phyloP scores from a whole-genome alignment of 257 asterid genomes.

The Anisodus tanguticus region DNA sequence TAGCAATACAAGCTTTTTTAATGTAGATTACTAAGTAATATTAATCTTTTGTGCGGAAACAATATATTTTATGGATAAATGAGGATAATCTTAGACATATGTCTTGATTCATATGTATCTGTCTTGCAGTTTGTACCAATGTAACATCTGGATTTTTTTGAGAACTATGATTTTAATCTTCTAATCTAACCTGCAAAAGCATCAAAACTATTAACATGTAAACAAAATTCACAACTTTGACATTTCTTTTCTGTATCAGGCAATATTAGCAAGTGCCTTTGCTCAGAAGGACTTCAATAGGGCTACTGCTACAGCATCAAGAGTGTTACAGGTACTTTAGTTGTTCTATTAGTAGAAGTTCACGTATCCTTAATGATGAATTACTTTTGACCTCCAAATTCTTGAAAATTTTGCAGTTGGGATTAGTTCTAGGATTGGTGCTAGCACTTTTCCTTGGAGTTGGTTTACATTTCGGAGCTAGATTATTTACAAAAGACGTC shows the following conservation, averaged over 20 bases:
- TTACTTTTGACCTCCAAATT: not conserved
- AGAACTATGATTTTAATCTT: not conserved
- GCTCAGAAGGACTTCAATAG: conserved; percentile 61
- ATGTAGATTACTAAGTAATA: not conserved
- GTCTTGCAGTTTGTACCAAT: not conserved
- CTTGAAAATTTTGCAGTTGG: conserved; percentile 55
- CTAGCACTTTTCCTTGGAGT: conserved; percentile 59
- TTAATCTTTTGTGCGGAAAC: not conserved
- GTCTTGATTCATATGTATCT: not conserved
- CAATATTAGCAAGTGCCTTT: conserved; percentile 77
- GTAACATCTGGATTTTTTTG: not conserved
- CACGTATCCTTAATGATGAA: not conserved
- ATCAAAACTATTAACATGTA: not conserved
- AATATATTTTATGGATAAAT: not conserved
- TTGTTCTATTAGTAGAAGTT: not conserved
- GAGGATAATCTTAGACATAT: not conserved
- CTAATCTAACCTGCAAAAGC: not conserved
- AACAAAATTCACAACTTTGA: not conserved
- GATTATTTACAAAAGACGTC: conserved; percentile 60
- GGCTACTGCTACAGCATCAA: conserved; percentile 58
- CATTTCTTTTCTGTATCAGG: conserved; percentile 39
- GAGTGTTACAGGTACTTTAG: conserved; percentile 63
- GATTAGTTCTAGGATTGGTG: conserved; percentile 61
- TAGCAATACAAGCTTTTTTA: not conserved
- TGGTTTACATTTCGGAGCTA: conserved; percentile 68